Evolutionary conservation across 139 green algal genomes (phyloP).

Genomic region (Edaphochlamys debaryana): DNA sequence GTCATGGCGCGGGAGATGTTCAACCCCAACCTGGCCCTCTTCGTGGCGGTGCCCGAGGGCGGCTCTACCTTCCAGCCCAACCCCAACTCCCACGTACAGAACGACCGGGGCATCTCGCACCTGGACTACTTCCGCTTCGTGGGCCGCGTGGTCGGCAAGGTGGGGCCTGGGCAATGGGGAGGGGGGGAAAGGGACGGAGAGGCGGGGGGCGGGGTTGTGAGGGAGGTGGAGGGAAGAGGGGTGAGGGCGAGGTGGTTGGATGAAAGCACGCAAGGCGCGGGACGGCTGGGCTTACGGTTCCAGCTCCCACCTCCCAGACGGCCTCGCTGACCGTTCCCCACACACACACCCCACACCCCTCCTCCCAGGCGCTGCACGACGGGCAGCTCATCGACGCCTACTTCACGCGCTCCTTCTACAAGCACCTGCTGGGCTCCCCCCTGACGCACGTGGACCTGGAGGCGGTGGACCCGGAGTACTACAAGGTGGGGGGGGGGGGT

Average conservation of each 20-base stretch:
- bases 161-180: no score
- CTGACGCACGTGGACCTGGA: conserved; percentile 97
- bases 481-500: conserved; percentile 65
- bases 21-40: conserved; percentile 93
- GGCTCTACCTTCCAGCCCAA: conserved; percentile 98
- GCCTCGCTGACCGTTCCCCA: no score
- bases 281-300: no score
- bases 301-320: no score
- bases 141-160: conserved; percentile 83
- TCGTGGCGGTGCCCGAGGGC: conserved; percentile 83
- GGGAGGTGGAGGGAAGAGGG: neutral
- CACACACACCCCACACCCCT: neutral
- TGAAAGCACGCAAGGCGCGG: no score
- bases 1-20: conserved; percentile 98
- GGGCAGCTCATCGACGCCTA: conserved; percentile 93
- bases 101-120: conserved; percentile 89
- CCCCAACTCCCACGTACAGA: conserved; percentile 91
- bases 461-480: conserved; percentile 96
- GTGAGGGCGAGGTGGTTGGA: no score
- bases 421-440: conserved; percentile 93
- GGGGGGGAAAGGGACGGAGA: no score
- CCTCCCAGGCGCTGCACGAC: conserved; percentile 91
- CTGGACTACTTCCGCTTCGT: conserved; percentile 96
- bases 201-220: no score
- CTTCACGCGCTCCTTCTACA: conserved; percentile 99